These are phyloP conservation scores for Debaryomyces prosopidis DNA, from an alignment of 805 yeast genomes.

Conservation along the genomic window DNA sequence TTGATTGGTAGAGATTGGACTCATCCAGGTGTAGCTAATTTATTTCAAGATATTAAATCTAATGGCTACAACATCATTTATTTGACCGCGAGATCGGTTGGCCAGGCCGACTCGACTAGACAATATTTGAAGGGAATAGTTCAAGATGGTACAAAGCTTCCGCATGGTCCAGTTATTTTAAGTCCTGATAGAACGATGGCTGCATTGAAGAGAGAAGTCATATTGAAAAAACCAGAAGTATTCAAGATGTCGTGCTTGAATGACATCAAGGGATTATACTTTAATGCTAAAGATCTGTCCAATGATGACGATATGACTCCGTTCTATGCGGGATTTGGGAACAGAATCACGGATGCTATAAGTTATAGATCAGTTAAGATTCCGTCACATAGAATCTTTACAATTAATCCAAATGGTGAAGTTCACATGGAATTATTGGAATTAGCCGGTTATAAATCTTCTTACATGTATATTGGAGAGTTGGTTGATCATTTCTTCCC, in stretches of 20 bases:
- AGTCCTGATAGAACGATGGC: constrained; percentile 98
- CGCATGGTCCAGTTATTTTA: constrained; percentile 89
- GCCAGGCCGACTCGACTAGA: constrained; percentile 91
- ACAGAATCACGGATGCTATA: constrained; percentile 92
- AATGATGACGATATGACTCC: constrained; percentile 62
- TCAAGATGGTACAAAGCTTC: constrained; percentile 69
- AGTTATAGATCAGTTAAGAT: constrained; percentile 92
- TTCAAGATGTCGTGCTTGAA: constrained; percentile 96
- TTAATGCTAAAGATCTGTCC: constrained; percentile 11
- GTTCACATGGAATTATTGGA: constrained; percentile 96
- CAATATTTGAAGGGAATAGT: constrained; percentile 74
- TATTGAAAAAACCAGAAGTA: constrained; percentile 94
- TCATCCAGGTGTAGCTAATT: constrained; percentile 89
- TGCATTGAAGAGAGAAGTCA: constrained; percentile 88
- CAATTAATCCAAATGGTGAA: constrained; percentile 94
- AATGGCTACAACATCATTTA: constrained; percentile 95
- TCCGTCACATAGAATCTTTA: constrained; percentile 91
- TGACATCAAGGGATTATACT: constrained; percentile 77
- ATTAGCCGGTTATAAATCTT: constrained; percentile 86
- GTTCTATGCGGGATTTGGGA: constrained; percentile 97
- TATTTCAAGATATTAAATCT: constrained; percentile 79
- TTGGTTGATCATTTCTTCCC: constrained; percentile 97
- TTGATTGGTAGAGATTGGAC: constrained; percentile 98
- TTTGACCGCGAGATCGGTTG: constrained; percentile 92
- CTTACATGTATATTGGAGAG: constrained; percentile 88